Conservation (phyloP, 306 rosid species). For the Trichosanthes truncata region DNA sequence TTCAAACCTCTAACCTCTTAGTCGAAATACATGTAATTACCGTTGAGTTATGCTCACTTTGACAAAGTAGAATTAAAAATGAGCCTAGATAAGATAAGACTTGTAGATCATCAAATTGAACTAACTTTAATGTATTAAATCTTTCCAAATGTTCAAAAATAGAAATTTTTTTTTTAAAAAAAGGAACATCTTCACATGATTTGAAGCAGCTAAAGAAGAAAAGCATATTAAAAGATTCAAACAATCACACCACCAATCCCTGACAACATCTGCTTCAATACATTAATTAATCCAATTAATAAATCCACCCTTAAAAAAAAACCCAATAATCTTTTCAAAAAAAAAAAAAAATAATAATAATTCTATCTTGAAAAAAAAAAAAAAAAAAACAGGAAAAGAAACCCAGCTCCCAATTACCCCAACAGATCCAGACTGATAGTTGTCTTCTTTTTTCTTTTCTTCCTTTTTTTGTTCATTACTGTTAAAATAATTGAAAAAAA, state of each 20-base stretch:
- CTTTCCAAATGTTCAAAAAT: neutral
- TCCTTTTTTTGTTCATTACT: neutral
- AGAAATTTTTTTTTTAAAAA: too few species aligned
- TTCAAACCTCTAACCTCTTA: too few species aligned
- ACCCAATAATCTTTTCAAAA: neutral
- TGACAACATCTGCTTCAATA: neutral
- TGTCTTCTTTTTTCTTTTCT: neutral
- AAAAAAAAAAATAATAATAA: conserved; percentile 8
- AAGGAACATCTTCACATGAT: conserved; percentile 13
- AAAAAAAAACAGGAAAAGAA: neutral
- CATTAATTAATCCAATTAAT: conserved; percentile 5
- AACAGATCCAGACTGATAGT: conserved; percentile 2
- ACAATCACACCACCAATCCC: conserved; percentile 19
- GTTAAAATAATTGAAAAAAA: neutral
- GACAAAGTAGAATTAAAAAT: too few species aligned
- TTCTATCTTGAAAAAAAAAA: conserved; percentile 1
- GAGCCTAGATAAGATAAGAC: neutral
- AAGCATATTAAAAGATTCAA: conserved; percentile 9
- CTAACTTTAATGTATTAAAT: neutral
- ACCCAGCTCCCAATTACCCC: neutral
- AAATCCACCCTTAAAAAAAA: conserved; percentile 14
- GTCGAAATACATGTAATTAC: too few species aligned
- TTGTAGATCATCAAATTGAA: neutral
- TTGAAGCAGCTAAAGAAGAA: conserved; percentile 11
- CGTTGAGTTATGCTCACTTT: too few species aligned